Evolutionary conservation across 2,329 filamentous ascomycete species (phyloP), one percentile per base, ranked within the genome.

Genomic region (Myrmaecium sp.): DNA sequence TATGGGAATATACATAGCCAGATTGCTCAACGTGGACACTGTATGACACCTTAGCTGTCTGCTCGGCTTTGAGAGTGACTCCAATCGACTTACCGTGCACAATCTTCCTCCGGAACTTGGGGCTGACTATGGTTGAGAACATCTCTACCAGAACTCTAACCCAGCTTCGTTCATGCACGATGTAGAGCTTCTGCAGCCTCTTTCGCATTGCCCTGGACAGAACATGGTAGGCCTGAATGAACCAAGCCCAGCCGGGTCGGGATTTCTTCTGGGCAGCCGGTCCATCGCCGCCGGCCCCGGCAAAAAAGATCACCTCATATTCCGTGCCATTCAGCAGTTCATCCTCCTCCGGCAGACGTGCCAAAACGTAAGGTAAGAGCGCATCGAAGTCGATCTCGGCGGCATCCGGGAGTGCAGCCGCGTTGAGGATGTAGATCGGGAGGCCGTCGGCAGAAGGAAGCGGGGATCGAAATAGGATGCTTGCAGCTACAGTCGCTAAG

Each of bases 231-330:
- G 63, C 63, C 36, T 67, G 63, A 26, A 68, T 44, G 35, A 64
- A 66, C 64, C 64, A 69, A 20, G 60, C 60, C 53, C 60, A 63
- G 14, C 59, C 58, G 2, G 64, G 63, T 23, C 55, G 39, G 26
- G 51, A 51, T 43, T 60, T 64, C 43, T 57, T 64, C 21, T 47
- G 40, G 14, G 32, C 43, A 6, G 54, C 57, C 9, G 47, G 50
- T 24, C 50, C 53, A 25, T 55, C n/a, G 12, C 13, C 22, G 10
- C 26, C 30, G 6, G 30, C 23, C n/a, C 63, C 64, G 4, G 64
- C 63, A 37, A 68, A 67, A 46, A 68, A 66, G 29, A 68, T 49
- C 23, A 69, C 55, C 38, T 66, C 64, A 36, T 68, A 69, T 30
- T 64, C 61, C 12, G 54, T 57, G 2, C 62, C 63, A 25, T 52